Evolutionary conservation across 495 filamentous ascomycete species (phyloP), one percentile per base, ranked within the genome.

Genomic region (Gamarada debralockiae): DNA sequence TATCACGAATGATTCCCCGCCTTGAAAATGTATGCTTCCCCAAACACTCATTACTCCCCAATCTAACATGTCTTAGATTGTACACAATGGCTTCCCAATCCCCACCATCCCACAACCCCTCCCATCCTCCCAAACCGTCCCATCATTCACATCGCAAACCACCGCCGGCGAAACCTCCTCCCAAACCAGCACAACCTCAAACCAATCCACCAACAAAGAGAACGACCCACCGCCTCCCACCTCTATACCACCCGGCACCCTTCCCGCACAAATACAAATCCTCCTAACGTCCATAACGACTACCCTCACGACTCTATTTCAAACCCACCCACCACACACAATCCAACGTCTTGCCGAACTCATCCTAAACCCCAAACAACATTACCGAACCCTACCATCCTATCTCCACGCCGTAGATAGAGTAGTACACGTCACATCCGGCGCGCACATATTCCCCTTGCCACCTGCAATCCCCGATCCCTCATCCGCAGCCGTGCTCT

Each of bases 331-430:
- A 1, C 93, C 93, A 0, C 90, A 97, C 64, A 97, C 93, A 0
- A 77, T 96, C 46, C 93, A 98, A 69, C 87, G 93, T 38, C 78
- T 98, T 27, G 81, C 93, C 17, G 93, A 98, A 74, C 86, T 98
- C n/a, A 74, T 97, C 34, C 75, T 93, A 12, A 65, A 67, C 15
- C 93, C 93, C 6, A 85, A 71, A 34, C 72, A 77, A 37, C 89
- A 96, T 67, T 97, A 98, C 70, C 76, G 76, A 25, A 85, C 82
- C 25, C 76, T 97, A 3, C 80, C 86, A 4, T 80, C 89, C 20
- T 98, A 91, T 65, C 83, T 98, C 51, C 85, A 90, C 53, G 95
- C 93, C 6, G 77, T 97, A 12, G 90, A 97, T 63, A 86, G 95
- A 46, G 89, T 96, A 14, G 82, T 97, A 31, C 90, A 87, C 34